Base-by-base conservation (phyloP, 331 rosid species). In the Pyrus hybrid region DNA sequence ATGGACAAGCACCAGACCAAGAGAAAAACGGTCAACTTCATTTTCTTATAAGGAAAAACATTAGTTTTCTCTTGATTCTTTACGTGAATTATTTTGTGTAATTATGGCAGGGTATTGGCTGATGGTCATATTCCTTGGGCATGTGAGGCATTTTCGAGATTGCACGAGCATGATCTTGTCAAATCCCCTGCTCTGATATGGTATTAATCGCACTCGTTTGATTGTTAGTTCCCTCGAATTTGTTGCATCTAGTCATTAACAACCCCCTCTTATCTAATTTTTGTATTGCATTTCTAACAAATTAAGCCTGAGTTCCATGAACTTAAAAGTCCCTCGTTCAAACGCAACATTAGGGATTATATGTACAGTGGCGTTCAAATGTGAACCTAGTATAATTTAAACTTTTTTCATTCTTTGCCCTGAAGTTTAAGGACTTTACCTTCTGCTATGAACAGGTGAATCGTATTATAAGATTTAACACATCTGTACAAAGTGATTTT, bases 71-170 rank as follows among this genome's bases (percentile, higher is more conserved):
- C 21, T 32, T 2, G n/a, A 23, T 77, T 72, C 74, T 37, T 76
- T 37, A 53, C 63, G 51, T 70, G 65, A 77, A 68, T 25, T 26
- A 35, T 45, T 65, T 65, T 72, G 23, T 32, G 80, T 66, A 64
- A 26, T 76, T 11, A 26, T 63, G 76, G 61, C 88, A 93, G 97
- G 68, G 96, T 93, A 69, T 85, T 76, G 64, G 87, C 89, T 1
- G 93, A 89, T 75, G 87, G 93, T 66, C 98, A 93, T 73, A 56
- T 91, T 76, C 90, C 85, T 23, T 93, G 98, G 98, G 88, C 97
- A 14, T 93, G 85, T 16, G 89, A 86, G 68, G 96, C 93, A 32
- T 91, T 93, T 85, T 80, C 95, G 21, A 84, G 62, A 56, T 58
- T 81, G 66, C 89, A 91, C 67, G 88, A 84, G 29, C 67, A 76